Evolutionary conservation across 169 alveolate species (phyloP).

Genomic region (Babesia ovata): DNA sequence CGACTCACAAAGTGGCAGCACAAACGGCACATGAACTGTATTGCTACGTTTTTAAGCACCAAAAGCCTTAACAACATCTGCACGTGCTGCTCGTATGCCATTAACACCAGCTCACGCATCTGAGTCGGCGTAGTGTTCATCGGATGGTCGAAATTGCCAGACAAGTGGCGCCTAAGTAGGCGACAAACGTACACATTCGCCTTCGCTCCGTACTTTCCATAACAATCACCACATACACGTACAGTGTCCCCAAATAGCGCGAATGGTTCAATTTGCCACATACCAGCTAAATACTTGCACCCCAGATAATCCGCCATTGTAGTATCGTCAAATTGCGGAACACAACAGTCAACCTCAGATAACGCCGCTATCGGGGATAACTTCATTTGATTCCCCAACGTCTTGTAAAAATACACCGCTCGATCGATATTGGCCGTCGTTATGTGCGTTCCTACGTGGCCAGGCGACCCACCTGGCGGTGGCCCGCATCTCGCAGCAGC

Average conservation of each 20-base stretch:
- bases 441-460: too few species aligned
- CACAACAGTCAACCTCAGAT: background rate
- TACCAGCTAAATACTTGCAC: conserved; percentile 62
- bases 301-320: conserved; percentile 49
- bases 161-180: conserved; percentile 70
- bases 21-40: conserved; percentile 37
- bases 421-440: conserved; percentile 12
- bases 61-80: conserved; percentile 49
- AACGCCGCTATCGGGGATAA: background rate
- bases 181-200: conserved; percentile 80
- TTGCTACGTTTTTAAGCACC: conserved; percentile 61
- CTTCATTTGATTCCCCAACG: background rate
- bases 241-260: conserved; percentile 60
- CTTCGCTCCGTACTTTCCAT: conserved; percentile 56
- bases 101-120: conserved; percentile 71
- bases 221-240: conserved; percentile 56
- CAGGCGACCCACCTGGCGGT: too few species aligned
- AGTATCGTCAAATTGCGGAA: background rate
- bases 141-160: conserved; percentile 80
- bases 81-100: conserved; percentile 73
- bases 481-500: too few species aligned
- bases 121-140: conserved; percentile 67
- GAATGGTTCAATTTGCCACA: conserved; percentile 70
- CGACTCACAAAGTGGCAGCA: conserved; percentile 49
- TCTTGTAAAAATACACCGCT: conserved; percentile 8